Evolutionary conservation across 2,329 filamentous ascomycete genomes (phyloP).

Genomic region (Dissoconium aciculare): DNA sequence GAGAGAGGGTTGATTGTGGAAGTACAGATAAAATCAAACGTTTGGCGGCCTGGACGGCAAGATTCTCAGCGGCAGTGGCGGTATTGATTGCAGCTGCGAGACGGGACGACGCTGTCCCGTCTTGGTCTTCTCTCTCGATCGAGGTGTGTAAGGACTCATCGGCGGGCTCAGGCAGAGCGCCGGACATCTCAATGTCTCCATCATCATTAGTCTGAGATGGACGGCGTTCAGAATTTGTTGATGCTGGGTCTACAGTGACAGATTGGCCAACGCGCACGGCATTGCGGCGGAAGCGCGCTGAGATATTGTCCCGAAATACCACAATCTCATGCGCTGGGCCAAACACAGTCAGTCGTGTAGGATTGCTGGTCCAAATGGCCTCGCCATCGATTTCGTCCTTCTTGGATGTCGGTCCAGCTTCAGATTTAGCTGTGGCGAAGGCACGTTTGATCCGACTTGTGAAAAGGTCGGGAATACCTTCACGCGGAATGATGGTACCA

Average conservation of each 20-base stretch:
- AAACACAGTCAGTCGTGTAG: constrained; percentile 67
- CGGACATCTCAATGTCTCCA: constrained; percentile 17
- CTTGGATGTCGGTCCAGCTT: constrained; percentile 39
- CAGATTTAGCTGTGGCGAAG: constrained; percentile 63
- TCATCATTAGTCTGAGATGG: constrained; percentile 21
- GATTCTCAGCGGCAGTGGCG: constrained; percentile 9
- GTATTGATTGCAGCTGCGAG: constrained; percentile 3
- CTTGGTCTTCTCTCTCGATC: constrained; percentile 11
- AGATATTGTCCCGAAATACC: constrained; percentile 75
- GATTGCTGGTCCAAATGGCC: constrained; percentile 80
- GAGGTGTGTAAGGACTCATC: constrained; percentile 5
- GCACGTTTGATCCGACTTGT: constrained; percentile 71
- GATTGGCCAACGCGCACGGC: constrained; percentile 53
- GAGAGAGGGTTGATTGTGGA: constrained; percentile 77
- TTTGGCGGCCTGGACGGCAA: constrained; percentile 18
- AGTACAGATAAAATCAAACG: constrained; percentile 72
- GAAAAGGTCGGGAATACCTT: constrained; percentile 71
- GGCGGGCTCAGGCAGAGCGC: constrained; percentile 16
- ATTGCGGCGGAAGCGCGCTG: constrained; percentile 59
- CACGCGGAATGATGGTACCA: constrained; percentile 52
- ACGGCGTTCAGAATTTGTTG: constrained; percentile 1
- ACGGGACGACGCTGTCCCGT: constrained; percentile 4
- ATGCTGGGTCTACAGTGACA: constrained; percentile 17
- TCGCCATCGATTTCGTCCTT: constrained; percentile 46
- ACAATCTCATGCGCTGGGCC: constrained; percentile 78